A percentile compares a stretch with the other conserved stretches of the same genome.
phyloP scores from a whole-genome alignment of 352 stramenopile genomes.

The Globisporangium carolinianum region DNA sequence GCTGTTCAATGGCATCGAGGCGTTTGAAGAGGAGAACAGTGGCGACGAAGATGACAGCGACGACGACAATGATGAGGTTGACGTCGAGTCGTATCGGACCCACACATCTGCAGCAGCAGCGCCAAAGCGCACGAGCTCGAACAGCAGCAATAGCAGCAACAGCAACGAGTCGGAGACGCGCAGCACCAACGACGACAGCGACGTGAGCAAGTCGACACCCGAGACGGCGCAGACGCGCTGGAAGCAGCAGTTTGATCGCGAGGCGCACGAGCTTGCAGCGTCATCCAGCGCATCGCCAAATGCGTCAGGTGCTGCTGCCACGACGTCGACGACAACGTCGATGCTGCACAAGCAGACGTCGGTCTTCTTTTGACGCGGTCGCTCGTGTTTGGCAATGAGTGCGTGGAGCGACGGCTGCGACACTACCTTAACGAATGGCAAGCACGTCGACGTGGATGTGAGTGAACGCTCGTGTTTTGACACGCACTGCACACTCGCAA shows the following conservation, averaged over 20 bases:
- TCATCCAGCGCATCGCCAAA: background rate
- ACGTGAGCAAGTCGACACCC: background rate
- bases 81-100: too few relatives aligned
- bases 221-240: background rate
- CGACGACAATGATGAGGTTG: background rate
- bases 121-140: too few relatives aligned
- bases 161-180: too few relatives aligned
- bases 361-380: constrained; percentile 11
- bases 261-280: background rate
- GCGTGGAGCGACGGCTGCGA: too few relatives aligned
- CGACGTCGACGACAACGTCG: background rate
- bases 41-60: constrained; percentile 11
- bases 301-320: background rate
- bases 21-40: constrained; percentile 17
- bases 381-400: too few relatives aligned
- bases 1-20: constrained; percentile 8
- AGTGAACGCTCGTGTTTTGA: too few relatives aligned
- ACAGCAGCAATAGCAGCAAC: too few relatives aligned
- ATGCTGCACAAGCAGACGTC: constrained; percentile 12
- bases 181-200: background rate
- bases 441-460: too few relatives aligned
- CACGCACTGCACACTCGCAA: too few relatives aligned
- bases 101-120: too few relatives aligned
- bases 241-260: background rate
- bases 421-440: too few relatives aligned